phyloP scores from a whole-genome alignment of 1,284 basidiomycete species.

The Tremellales sp. region DNA sequence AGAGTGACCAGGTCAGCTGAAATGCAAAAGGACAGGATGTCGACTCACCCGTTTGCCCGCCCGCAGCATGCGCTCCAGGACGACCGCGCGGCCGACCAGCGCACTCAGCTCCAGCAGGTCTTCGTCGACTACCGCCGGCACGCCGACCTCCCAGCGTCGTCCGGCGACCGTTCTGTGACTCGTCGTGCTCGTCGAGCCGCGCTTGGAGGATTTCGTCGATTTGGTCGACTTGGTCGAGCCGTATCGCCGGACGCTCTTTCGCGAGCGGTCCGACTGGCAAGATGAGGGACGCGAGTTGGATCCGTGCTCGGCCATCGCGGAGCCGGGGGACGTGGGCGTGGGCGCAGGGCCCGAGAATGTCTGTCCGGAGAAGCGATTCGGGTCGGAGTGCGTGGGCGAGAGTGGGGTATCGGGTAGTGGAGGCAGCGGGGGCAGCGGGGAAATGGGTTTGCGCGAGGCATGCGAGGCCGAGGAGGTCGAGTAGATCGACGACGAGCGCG shows the following conservation, averaged over 20 bases:
- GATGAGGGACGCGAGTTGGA: neutral
- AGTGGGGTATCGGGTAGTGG: neutral
- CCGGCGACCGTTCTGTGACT: conserved; percentile 6
- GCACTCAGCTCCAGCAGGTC: conserved; percentile 30
- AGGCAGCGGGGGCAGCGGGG: neutral
- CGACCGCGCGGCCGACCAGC: conserved; percentile 33
- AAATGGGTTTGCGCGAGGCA: neutral
- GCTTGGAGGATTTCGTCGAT: conserved; percentile 11
- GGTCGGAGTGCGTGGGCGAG: neutral
- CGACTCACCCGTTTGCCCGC: conserved; percentile 36
- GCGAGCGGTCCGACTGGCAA: neutral
- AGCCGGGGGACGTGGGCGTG: neutral
- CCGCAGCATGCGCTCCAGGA: conserved; percentile 36
- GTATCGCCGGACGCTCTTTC: neutral
- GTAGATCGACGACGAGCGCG: conserved; percentile 3
- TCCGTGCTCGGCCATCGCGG: conserved; percentile 2
- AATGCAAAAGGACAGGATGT: conserved; percentile 6
- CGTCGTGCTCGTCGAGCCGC: conserved; percentile 11
- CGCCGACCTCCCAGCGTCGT: conserved; percentile 12
- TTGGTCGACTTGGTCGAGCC: conserved; percentile 9
- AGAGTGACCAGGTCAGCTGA: conserved; percentile 3
- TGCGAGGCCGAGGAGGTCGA: neutral
- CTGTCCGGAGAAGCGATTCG: neutral
- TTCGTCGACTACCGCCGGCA: conserved; percentile 13
- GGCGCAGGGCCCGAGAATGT: neutral